Conservation (phyloP, 2,329 filamentous ascomycete species). For the Juglanconis oblonga region DNA sequence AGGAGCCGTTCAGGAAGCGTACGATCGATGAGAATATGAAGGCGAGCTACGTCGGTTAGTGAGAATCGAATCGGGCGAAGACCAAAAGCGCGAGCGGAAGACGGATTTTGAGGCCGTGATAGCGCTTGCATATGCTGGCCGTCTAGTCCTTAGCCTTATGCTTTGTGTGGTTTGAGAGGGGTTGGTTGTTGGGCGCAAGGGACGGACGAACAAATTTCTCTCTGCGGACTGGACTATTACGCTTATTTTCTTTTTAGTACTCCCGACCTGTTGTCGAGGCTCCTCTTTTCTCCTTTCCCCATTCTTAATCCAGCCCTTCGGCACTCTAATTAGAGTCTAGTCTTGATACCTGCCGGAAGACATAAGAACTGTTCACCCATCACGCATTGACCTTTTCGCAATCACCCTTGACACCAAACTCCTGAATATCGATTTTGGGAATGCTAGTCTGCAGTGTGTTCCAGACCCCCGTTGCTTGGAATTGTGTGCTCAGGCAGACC, state of each 20-base stretch:
- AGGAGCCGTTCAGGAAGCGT: constrained; percentile 16
- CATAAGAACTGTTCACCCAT: constrained; percentile 19
- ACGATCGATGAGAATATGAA: constrained; percentile 19
- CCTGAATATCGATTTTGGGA: neutral
- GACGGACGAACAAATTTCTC: constrained; percentile 33
- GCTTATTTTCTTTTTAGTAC: constrained; percentile 44
- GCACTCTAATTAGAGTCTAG: constrained; percentile 40
- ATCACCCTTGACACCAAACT: neutral
- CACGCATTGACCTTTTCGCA: neutral
- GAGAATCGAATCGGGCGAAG: constrained; percentile 18
- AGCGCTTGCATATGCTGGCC: constrained; percentile 22
- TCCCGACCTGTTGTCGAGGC: constrained; percentile 31
- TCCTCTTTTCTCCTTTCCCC: constrained; percentile 26
- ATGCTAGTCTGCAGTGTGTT: constrained; percentile 14
- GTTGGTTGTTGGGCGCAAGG: constrained; percentile 28
- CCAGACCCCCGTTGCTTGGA: neutral
- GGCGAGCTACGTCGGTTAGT: constrained; percentile 14
- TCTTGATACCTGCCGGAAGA: constrained; percentile 41
- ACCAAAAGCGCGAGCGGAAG: constrained; percentile 10
- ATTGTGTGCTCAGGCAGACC: neutral
- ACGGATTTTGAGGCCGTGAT: constrained; percentile 6
- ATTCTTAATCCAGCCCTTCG: constrained; percentile 25
- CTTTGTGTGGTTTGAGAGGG: constrained; percentile 33
- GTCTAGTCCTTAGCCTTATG: constrained; percentile 26
- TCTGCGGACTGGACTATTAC: constrained; percentile 36